phyloP scores from a whole-genome alignment of 345 rosid species.

The Salix caprea region DNA sequence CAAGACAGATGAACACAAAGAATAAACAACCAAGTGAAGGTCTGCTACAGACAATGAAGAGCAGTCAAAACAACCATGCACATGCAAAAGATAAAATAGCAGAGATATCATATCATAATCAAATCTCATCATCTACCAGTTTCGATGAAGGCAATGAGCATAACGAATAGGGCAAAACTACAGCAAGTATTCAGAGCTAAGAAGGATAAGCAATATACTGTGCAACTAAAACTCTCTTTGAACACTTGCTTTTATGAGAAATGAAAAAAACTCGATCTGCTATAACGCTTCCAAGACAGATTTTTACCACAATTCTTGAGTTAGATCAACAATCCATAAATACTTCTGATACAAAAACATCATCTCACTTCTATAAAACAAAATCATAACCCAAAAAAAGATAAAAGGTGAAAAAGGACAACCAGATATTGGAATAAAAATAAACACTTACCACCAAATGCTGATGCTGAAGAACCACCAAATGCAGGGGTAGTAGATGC shows the following conservation, averaged over 20 bases:
- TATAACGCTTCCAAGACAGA: background rate
- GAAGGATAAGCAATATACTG: background rate
- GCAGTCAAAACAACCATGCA: background rate
- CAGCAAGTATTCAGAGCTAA: background rate
- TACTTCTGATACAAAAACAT: background rate
- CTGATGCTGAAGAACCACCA: conserved; percentile 55
- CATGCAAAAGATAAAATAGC: background rate
- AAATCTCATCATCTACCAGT: background rate
- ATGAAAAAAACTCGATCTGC: background rate
- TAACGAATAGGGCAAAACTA: background rate
- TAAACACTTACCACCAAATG: conserved; percentile 65
- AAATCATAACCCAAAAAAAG: background rate
- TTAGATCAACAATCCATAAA: background rate
- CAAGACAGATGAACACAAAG: background rate
- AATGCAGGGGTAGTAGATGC: conserved; percentile 49
- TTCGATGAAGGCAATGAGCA: background rate
- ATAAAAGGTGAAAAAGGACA: background rate
- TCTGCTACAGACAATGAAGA: background rate
- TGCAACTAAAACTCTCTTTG: background rate
- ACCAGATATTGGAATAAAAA: background rate
- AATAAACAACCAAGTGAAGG: background rate
- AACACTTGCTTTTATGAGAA: background rate
- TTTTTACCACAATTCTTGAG: background rate
- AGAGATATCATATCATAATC: background rate
- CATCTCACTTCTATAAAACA: background rate